phyloP scores from a whole-genome alignment of 306 rosid genomes.

The Ormosia emarginata region DNA sequence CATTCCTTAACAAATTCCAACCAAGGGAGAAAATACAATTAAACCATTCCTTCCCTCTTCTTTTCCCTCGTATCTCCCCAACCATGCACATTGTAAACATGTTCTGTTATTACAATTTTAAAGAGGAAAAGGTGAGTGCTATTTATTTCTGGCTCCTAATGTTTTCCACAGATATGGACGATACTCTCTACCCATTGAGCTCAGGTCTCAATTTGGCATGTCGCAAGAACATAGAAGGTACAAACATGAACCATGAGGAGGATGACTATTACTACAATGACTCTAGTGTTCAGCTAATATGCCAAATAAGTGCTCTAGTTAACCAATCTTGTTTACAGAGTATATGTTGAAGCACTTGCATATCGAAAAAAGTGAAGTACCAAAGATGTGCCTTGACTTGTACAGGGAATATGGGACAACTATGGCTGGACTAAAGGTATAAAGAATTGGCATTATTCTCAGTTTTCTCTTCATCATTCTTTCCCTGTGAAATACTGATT shows the following conservation, averaged over 20 bases:
- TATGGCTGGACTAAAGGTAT: slow-evolving; percentile 87
- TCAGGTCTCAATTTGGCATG: slow-evolving; percentile 70
- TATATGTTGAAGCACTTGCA: slow-evolving; percentile 63
- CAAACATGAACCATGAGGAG: neutral
- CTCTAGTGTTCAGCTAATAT: neutral
- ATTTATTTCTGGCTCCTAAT: slow-evolving; percentile 18
- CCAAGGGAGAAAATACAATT: neutral
- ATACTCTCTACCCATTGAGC: slow-evolving; percentile 83
- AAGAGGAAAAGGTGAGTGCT: neutral
- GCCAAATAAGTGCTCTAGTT: neutral
- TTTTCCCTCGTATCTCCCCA: neutral
- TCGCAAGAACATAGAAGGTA: slow-evolving; percentile 76
- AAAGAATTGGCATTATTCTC: neutral
- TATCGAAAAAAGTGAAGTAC: slow-evolving; percentile 67
- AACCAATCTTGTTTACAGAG: slow-evolving; percentile 36
- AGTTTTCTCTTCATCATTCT: neutral
- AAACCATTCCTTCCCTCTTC: neutral
- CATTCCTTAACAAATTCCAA: neutral
- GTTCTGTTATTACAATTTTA: neutral
- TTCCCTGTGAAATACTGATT: slow-evolving; percentile 3
- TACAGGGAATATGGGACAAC: slow-evolving; percentile 77
- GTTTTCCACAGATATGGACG: slow-evolving; percentile 70
- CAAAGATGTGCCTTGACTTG: slow-evolving; percentile 70
- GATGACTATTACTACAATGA: neutral
- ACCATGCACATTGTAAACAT: neutral